A percentile compares a stretch with the other conserved stretches of the same genome.
Conservation (phyloP, 352 stramenopile genomes). For the Phytophthora citricola region DNA sequence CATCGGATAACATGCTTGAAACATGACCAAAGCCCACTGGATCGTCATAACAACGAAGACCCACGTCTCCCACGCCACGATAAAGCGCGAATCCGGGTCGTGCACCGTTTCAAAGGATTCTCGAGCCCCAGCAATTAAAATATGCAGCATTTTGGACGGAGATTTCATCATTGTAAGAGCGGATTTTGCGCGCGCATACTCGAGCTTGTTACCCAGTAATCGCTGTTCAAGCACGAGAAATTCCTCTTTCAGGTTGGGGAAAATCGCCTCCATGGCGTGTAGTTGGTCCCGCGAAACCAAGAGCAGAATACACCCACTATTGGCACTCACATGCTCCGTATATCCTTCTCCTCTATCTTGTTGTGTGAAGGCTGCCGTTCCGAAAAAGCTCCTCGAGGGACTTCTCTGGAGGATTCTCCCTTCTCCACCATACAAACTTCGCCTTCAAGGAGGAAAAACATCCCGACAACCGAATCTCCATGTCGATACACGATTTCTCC, state of each 20-base stretch:
- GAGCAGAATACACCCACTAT: slow-evolving; percentile 61
- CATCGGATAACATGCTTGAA: slow-evolving; percentile 53
- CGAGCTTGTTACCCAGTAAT: slow-evolving; percentile 44
- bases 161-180: not conserved
- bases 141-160: slow-evolving; percentile 6
- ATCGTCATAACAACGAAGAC: slow-evolving; percentile 61
- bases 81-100: slow-evolving; percentile 57
- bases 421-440: slow-evolving; percentile 49
- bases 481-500: slow-evolving; percentile 63
- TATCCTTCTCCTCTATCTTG: slow-evolving; percentile 57
- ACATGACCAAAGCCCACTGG: slow-evolving; percentile 55
- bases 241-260: slow-evolving; percentile 53
- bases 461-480: slow-evolving; percentile 57
- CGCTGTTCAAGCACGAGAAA: slow-evolving; percentile 53
- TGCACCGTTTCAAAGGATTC: slow-evolving; percentile 8
- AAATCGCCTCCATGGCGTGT: slow-evolving; percentile 54
- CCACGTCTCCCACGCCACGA: slow-evolving; percentile 70
- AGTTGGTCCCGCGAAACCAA: slow-evolving; percentile 60
- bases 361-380: slow-evolving; percentile 47
- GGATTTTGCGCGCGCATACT: slow-evolving; percentile 6
- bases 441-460: slow-evolving; percentile 70
- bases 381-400: slow-evolving; percentile 59
- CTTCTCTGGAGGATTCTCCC: slow-evolving; percentile 26
- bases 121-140: not conserved
- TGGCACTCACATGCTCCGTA: slow-evolving; percentile 55